Conservation (phyloP, 495 filamentous ascomycete genomes). For the Wilcoxina mikolae region DNA sequence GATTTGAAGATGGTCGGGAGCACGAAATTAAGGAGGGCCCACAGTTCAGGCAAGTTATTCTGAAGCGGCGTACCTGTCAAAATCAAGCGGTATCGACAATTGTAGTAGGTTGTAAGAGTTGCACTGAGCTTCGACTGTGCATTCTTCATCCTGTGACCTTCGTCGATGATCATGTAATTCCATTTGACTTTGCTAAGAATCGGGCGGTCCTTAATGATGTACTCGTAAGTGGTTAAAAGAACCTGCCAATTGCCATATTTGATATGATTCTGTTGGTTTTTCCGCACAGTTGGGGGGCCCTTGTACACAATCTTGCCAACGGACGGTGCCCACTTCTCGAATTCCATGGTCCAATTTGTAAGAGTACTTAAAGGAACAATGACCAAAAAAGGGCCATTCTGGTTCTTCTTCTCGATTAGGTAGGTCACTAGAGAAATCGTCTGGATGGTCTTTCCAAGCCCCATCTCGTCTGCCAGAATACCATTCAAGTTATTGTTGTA, state of each 20-base stretch:
- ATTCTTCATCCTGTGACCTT: conserved; percentile 99
- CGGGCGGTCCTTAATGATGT: conserved; percentile 96
- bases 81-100: conserved; percentile 85
- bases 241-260: conserved; percentile 94
- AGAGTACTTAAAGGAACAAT: conserved; percentile 88
- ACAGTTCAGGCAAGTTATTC: conserved; percentile 91
- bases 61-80: conserved; percentile 93
- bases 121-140: conserved; percentile 89
- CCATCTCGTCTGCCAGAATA: conserved; percentile 98
- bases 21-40: conserved; percentile 96
- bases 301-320: conserved; percentile 88
- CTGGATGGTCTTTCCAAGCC: conserved; percentile 86
- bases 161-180: conserved; percentile 99
- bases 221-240: conserved; percentile 92
- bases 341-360: conserved; percentile 97
- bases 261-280: conserved; percentile 82
- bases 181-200: conserved; percentile 93
- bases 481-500: conserved; percentile 99
- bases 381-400: conserved; percentile 86
- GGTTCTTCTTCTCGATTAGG: conserved; percentile 87
- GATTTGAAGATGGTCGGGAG: conserved; percentile 98
- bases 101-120: conserved; percentile 88
- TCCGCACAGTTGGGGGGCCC: conserved; percentile 75
- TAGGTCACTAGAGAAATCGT: conserved; percentile 96
- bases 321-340: conserved; percentile 94